Evolutionary conservation across 1,284 basidiomycete genomes (phyloP), one percentile per base, ranked within the genome.

Genomic region (Ceratobasidium papillatum): DNA sequence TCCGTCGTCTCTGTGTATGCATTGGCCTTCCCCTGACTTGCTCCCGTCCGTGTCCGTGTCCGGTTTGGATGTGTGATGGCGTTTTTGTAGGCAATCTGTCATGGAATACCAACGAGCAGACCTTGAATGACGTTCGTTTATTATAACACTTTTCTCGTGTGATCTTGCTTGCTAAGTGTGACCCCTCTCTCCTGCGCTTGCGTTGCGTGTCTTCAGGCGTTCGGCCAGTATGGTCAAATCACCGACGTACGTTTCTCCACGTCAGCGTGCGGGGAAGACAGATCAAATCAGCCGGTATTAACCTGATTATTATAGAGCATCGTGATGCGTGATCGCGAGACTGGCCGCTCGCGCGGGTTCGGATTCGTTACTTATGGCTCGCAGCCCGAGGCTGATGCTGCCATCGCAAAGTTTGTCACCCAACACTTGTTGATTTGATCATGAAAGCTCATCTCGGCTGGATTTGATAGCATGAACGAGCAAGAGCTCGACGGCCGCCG

Each of bases 301-400:
- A 32, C 19, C 17, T 52, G 61, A 52, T 32, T 47, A 7, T 45
- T 62, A 32, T 52, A 98, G 83, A 93, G 93, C 51, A 93, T 95
- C 76, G 91, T 99, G 83, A 98, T 98, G 95, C 92, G 93, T 80
- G 97, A 99, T 85, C 96, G 97, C 34, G 97, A 98, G 84, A 92
- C 93, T 76, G 92, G 94, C 80, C 96, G 98, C 81, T 96, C 95
- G 73, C 94, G 97, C 80, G 97, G 96, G 47, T 99, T 99, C 80
- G 97, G 95, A 56, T 99, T 99, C 83, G 97, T 99, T 80, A 98
- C 95, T 74, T 96, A 97, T 91, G 94, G 95, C 81, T 87, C 88
- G 45, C 82, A 80, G 52, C 94, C 95, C 78, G 96, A 98, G 80
- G 97, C 96, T 4, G 93, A 96, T 72, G 92, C 93, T 63, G 95